Evolutionary conservation across 345 rosid species (phyloP), one percentile per base, ranked within the genome.

Genomic region (Xanthoceras sorbifolium): DNA sequence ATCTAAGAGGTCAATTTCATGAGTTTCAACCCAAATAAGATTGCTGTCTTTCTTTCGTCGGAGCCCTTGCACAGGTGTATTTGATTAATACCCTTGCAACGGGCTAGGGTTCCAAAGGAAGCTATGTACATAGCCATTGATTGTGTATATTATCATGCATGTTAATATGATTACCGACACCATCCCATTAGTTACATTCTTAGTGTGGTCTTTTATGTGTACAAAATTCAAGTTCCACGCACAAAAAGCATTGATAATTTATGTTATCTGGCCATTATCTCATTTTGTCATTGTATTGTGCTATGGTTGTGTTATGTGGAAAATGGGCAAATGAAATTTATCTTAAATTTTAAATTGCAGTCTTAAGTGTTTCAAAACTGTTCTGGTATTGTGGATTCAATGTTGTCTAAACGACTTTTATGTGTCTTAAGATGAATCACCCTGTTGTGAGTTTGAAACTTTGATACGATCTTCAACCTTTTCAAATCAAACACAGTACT

Each of bases 71-170:
- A 7, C 20, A 63, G 50, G 22, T 40, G 36, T 62, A 3, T 65
- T 11, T 59, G 32, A 65, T 40, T 63, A 18, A 50, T 20, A 55
- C 20, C 10, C 32, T n/a, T 26, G 29, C 40, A 23, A 5, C 10
- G 22, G 57, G 38, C 9, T 25, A 67, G 11, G 26, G 17, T 29
- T 23, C 26, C 71, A 4, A 57, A 46, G 68, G n/a, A 55, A 26
- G 42, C 22, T 64, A 9, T 67, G 80, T 76, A 55, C 38, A 73
- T 76, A 76, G 50, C 57, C 36, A 42, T 28, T 9, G n/a, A 50
- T 42, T 25, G 32, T 72, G 71, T 79, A 76, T 46, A 72, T 42
- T 31, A 20, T 22, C 15, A 8, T 57, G 29, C 73, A 11, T 77
- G 69, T 68, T 28, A 54, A 64, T 69, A 64, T 1, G 23, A 20